Conservation (phyloP, 2,329 filamentous ascomycete species). For the Thyridium curvatum region DNA sequence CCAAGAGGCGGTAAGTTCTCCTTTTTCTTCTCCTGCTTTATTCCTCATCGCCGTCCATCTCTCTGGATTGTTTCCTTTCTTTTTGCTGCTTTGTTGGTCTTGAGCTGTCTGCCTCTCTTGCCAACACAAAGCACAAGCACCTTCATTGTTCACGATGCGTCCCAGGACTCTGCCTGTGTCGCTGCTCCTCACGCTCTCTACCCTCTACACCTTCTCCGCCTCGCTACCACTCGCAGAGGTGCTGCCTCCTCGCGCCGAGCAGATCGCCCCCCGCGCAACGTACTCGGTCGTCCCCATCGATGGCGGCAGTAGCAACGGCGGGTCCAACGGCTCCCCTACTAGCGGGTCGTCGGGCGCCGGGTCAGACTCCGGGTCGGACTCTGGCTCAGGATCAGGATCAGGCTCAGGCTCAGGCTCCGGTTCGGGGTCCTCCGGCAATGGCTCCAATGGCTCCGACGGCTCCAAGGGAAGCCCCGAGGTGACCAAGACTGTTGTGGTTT, state of each 20-base stretch:
- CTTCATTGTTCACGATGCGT: slow-evolving; percentile 20
- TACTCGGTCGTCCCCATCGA: slow-evolving; percentile 32
- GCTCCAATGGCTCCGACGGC: too few species aligned
- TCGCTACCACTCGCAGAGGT: slow-evolving; percentile 20
- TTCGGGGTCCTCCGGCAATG: slow-evolving; percentile 7
- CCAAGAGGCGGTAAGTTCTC: slow-evolving; percentile 1
- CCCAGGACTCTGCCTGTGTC: slow-evolving; percentile 11
- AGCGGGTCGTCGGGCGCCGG: slow-evolving; percentile 6
- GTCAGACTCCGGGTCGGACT: slow-evolving; percentile 10
- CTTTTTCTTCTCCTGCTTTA: slow-evolving; percentile 2
- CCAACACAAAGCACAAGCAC: neutral
- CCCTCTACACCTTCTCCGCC: slow-evolving; percentile 10
- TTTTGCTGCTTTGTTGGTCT: slow-evolving; percentile 4
- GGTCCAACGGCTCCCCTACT: neutral
- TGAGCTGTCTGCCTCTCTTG: slow-evolving; percentile 1
- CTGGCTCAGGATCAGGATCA: slow-evolving; percentile 3
- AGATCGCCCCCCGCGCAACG: slow-evolving; percentile 22
- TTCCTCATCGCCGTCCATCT: too few species aligned
- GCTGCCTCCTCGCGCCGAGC: slow-evolving; percentile 4
- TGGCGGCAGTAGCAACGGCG: slow-evolving; percentile 12
- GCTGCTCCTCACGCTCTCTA: slow-evolving; percentile 16
- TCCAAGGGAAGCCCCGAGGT: slow-evolving; percentile 12
- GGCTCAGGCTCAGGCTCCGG: slow-evolving; percentile 6
- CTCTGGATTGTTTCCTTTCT: too few species aligned
- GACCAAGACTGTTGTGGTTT: slow-evolving; percentile 13